A percentile compares a stretch with the other conserved stretches of the same genome.
These are phyloP conservation scores for Panicum miliaceum DNA, from an alignment of 176 grass and related monocot genomes.

Conservation along the genomic window DNA sequence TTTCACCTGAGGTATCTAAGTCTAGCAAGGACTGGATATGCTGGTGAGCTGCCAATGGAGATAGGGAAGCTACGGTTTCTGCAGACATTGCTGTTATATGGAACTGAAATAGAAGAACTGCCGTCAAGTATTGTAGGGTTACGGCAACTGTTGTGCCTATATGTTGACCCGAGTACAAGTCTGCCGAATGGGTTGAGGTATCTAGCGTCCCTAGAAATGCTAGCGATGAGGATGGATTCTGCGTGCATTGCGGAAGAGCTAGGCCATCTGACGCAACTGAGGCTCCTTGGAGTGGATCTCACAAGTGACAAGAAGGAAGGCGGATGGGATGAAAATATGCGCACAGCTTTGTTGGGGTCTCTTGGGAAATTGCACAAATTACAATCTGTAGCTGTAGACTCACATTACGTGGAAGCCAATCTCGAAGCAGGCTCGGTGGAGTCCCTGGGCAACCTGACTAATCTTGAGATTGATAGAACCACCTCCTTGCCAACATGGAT, in stretches of 20 bases:
- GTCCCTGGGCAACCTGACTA: not conserved
- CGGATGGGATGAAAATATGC: not conserved
- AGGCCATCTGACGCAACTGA: no score
- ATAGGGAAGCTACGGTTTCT: not conserved
- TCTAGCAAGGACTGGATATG: not conserved
- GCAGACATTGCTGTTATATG: not conserved
- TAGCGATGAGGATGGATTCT: no score
- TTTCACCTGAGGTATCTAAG: not conserved
- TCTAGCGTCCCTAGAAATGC: no score
- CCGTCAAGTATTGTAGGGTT: not conserved
- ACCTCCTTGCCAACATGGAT: not conserved
- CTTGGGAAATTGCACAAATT: not conserved
- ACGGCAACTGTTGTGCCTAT: not conserved
- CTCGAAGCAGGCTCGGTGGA: not conserved
- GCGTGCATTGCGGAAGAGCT: no score
- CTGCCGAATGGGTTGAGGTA: no score
- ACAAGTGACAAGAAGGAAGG: no score
- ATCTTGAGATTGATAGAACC: accelerated
- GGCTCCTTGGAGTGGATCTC: no score
- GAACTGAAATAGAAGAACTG: not conserved
- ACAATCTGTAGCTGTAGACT: accelerated
- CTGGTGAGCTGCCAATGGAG: not conserved
- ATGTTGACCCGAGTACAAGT: not conserved
- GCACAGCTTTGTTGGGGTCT: not conserved
- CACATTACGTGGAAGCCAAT: accelerated